These are phyloP conservation scores for Solanum tarapatanum DNA, from an alignment of 257 asterid species.

Conservation along the genomic window DNA sequence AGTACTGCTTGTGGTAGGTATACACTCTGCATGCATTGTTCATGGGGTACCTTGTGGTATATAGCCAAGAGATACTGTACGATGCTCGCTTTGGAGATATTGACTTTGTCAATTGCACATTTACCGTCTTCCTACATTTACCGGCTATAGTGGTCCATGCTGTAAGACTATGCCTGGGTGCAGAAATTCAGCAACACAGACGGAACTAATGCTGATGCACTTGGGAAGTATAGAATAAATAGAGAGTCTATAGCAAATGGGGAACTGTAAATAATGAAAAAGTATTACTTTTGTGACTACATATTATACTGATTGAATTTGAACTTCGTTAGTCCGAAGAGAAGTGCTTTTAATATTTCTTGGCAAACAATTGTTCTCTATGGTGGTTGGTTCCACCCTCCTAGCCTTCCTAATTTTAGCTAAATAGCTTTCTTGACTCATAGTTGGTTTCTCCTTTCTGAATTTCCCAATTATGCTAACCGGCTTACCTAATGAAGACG, in stretches of 20 bases:
- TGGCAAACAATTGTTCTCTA: background rate
- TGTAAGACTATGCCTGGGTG: background rate
- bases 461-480: no score
- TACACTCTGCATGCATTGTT: background rate
- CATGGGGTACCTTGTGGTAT: background rate
- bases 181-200: background rate
- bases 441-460: no score
- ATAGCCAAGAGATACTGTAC: background rate
- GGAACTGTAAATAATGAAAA: background rate
- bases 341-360: background rate
- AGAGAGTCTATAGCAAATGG: background rate
- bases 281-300: background rate
- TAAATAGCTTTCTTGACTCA: no score
- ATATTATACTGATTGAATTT: background rate
- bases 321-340: background rate
- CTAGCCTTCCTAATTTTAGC: no score
- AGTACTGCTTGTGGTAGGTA: background rate
- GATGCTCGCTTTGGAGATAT: background rate
- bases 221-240: background rate
- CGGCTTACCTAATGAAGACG: no score
- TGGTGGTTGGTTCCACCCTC: no score
- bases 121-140: background rate
- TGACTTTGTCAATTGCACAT: background rate
- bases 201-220: background rate
- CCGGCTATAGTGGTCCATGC: background rate